Evolutionary conservation across 2,329 filamentous ascomycete genomes (phyloP).

Genomic region (Zarea fungicola): DNA sequence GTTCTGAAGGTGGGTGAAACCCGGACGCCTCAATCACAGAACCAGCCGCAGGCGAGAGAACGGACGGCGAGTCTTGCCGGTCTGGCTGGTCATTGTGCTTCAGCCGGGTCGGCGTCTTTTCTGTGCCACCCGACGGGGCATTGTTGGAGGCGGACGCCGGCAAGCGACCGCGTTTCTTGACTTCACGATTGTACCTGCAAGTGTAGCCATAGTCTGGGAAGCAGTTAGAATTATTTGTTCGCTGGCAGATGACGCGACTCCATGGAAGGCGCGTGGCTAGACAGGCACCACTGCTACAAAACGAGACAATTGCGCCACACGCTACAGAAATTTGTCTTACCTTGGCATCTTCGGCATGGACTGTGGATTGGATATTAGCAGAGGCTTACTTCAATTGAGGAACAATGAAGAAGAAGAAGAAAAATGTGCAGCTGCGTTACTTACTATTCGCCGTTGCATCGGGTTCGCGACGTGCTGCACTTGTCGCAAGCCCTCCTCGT

Average conservation of each 20-base stretch:
- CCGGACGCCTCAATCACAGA: not conserved
- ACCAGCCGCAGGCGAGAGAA: slow-evolving; percentile 1
- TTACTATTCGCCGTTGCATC: slow-evolving; percentile 41
- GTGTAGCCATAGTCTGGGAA: slow-evolving; percentile 32
- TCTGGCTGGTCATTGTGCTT: not conserved
- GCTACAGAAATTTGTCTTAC: slow-evolving; percentile 19
- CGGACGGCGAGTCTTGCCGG: not conserved
- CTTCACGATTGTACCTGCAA: slow-evolving; percentile 31
- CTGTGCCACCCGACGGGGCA: not conserved
- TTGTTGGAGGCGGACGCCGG: slow-evolving; percentile 20
- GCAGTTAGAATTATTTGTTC: no score
- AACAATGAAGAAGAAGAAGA: not conserved
- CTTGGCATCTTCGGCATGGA: slow-evolving; percentile 31
- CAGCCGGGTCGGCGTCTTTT: not conserved
- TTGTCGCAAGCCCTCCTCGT: slow-evolving; percentile 28
- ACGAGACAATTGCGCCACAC: no score
- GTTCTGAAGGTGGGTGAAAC: not conserved
- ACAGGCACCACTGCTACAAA: not conserved
- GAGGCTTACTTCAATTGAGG: not conserved
- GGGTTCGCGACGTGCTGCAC: slow-evolving; percentile 34
- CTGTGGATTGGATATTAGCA: slow-evolving; percentile 14
- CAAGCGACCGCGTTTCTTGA: slow-evolving; percentile 33
- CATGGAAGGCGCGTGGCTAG: not conserved
- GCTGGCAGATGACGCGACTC: not conserved
- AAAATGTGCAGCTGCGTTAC: slow-evolving; percentile 14